Evolutionary conservation across 164 flowering plant species (phyloP).

Genomic region (Stephania japonica): DNA sequence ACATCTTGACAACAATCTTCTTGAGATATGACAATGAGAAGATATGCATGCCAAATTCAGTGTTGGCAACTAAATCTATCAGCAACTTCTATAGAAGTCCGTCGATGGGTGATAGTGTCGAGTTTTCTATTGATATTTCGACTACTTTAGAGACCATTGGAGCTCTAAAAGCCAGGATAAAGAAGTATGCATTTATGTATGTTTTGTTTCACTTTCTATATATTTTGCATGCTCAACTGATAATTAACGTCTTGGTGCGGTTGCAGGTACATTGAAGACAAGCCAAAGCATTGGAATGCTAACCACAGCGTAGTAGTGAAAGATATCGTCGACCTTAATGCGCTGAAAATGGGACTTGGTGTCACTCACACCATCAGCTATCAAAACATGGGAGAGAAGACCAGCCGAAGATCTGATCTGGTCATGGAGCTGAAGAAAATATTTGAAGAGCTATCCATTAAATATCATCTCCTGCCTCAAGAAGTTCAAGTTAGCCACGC

Average conservation of each 20-base stretch:
- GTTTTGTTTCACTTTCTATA: neutral
- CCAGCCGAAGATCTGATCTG: slow-evolving; percentile 55
- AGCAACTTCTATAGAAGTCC: slow-evolving; percentile 89
- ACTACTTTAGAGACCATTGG: slow-evolving; percentile 60
- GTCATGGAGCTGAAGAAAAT: slow-evolving; percentile 62
- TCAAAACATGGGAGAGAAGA: slow-evolving; percentile 60
- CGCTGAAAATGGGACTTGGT: slow-evolving; percentile 62
- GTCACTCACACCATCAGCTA: slow-evolving; percentile 75
- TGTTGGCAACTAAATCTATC: slow-evolving; percentile 64
- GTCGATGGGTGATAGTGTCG: slow-evolving; percentile 69
- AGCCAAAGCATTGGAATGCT: slow-evolving; percentile 71
- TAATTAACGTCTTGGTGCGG: neutral
- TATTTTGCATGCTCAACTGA: neutral
- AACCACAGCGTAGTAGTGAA: slow-evolving; percentile 47
- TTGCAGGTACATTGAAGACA: slow-evolving; percentile 64
- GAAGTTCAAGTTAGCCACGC: slow-evolving; percentile 51
- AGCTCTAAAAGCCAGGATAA: slow-evolving; percentile 49
- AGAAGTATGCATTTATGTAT: slow-evolving; percentile 37
- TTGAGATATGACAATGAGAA: slow-evolving; percentile 81
- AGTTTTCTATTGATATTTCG: slow-evolving; percentile 61
- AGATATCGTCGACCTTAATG: slow-evolving; percentile 73
- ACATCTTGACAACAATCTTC: slow-evolving; percentile 71
- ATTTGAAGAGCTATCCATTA: slow-evolving; percentile 59
- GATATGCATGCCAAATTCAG: slow-evolving; percentile 71
- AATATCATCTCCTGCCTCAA: slow-evolving; percentile 73